Conservation (phyloP, 805 yeast species). For the Starmerella roubikii region DNA sequence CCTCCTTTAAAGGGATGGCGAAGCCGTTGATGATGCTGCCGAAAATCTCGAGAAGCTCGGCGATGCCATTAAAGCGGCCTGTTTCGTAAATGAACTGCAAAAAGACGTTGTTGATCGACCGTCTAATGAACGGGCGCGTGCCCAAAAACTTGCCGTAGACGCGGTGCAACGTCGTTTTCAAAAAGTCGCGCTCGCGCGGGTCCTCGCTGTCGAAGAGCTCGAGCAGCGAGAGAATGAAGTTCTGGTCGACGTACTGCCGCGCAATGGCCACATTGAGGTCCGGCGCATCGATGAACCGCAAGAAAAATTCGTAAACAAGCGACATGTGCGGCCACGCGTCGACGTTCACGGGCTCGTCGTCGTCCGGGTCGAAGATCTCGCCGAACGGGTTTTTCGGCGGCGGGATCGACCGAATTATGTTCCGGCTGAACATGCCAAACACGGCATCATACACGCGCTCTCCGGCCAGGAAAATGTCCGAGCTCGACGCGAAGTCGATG, state of each 20-base stretch:
- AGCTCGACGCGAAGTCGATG: constrained; percentile 71
- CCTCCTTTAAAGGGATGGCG: constrained; percentile 93
- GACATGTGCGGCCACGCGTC: constrained; percentile 99
- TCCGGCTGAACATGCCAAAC: constrained; percentile 75
- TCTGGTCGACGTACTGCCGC: constrained; percentile 85
- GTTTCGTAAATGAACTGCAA: constrained; percentile 90
- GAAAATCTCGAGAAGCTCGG: constrained; percentile 83
- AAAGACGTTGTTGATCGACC: constrained; percentile 83
- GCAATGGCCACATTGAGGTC: constrained; percentile 90
- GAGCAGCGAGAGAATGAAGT: constrained; percentile 63
- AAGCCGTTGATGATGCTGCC: constrained; percentile 96
- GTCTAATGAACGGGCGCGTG: constrained; percentile 77
- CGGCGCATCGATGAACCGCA: constrained; percentile 84
- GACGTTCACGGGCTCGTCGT: constrained; percentile 94
- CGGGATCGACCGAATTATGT: constrained; percentile 89
- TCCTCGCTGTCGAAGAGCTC: constrained; percentile 94
- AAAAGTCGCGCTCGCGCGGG: constrained; percentile 87
- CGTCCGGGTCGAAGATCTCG: constrained; percentile 93
- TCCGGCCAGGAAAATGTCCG: constrained; percentile 62
- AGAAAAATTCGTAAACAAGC: constrained; percentile 83
- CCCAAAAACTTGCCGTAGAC: constrained; percentile 90
- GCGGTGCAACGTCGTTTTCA: constrained; percentile 89
- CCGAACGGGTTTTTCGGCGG: constrained; percentile 98
- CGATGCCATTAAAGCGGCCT: constrained; percentile 88
- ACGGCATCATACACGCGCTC: constrained; percentile 84